These are phyloP conservation scores for Powellomyces hirtus DNA, from an alignment of 192 early-diverging fungal species.

Conservation along the genomic window DNA sequence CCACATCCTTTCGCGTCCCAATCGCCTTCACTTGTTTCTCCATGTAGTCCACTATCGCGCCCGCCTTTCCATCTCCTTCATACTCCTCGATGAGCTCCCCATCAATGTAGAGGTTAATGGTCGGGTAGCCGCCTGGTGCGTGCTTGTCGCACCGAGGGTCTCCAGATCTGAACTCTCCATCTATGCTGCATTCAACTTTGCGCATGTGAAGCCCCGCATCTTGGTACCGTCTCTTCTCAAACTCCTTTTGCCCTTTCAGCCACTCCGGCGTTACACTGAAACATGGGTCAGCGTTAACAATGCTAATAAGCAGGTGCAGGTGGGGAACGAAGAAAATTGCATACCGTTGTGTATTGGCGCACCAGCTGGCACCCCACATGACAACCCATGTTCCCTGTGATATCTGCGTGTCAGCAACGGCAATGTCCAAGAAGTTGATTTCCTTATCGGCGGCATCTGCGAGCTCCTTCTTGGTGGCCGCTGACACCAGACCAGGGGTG, in stretches of 20 bases:
- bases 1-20: background rate
- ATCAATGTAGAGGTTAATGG: slow-evolving; percentile 22
- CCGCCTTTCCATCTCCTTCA: slow-evolving; percentile 6
- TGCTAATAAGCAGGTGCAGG: background rate
- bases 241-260: slow-evolving; percentile 15
- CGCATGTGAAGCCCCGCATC: slow-evolving; percentile 13
- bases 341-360: slow-evolving; percentile 1
- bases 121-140: slow-evolving; percentile 25
- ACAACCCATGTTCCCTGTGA: slow-evolving; percentile 6
- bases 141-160: background rate
- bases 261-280: slow-evolving; percentile 21
- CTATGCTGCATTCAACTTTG: slow-evolving; percentile 31
- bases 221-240: background rate
- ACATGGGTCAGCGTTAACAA: no score
- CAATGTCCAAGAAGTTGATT: background rate
- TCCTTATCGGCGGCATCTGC: slow-evolving; percentile 25
- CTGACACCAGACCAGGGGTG: no score
- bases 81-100: slow-evolving; percentile 28
- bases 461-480: background rate
- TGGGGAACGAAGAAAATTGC: no score
- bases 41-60: slow-evolving; percentile 18
- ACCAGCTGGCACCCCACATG: slow-evolving; percentile 16
- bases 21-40: background rate
- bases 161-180: background rate
- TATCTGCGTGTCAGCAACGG: background rate